Conservation (phyloP, 2,329 filamentous ascomycete species). For the Madurella fahalii region DNA sequence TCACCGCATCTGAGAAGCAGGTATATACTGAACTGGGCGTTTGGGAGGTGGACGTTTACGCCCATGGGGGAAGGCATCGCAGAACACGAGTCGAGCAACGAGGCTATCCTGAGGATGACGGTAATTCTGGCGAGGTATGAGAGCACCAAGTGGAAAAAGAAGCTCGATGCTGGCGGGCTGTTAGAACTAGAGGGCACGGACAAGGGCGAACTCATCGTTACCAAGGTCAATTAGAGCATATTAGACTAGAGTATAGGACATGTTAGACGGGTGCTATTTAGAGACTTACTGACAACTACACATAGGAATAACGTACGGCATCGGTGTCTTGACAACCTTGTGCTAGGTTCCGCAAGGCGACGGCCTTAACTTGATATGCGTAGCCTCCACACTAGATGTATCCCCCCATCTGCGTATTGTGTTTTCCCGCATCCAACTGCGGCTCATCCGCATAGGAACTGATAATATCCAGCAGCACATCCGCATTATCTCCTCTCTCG, state of each 20-base stretch:
- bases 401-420: too few relatives aligned
- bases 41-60: slow-evolving; percentile 91
- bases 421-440: too few relatives aligned
- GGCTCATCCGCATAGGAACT: neutral
- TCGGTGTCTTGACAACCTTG: too few relatives aligned
- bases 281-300: neutral
- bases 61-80: slow-evolving; percentile 39
- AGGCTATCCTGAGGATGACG: slow-evolving; percentile 64
- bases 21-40: slow-evolving; percentile 98
- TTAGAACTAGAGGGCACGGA: slow-evolving; percentile 46
- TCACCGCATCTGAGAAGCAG: slow-evolving; percentile 37
- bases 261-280: neutral
- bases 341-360: too few relatives aligned
- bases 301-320: too few relatives aligned
- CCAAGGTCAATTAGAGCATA: slow-evolving; percentile 41
- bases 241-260: neutral
- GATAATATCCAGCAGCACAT: slow-evolving; percentile 20
- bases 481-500: slow-evolving; percentile 10
- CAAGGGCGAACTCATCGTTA: slow-evolving; percentile 49
- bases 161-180: slow-evolving; percentile 56
- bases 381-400: too few relatives aligned
- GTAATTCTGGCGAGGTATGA: slow-evolving; percentile 71
- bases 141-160: slow-evolving; percentile 73
- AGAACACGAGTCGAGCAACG: slow-evolving; percentile 54
- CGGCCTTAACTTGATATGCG: too few relatives aligned